Evolutionary conservation across 2,329 filamentous ascomycete species (phyloP).

Genomic region (Calonectria pauciramosa): DNA sequence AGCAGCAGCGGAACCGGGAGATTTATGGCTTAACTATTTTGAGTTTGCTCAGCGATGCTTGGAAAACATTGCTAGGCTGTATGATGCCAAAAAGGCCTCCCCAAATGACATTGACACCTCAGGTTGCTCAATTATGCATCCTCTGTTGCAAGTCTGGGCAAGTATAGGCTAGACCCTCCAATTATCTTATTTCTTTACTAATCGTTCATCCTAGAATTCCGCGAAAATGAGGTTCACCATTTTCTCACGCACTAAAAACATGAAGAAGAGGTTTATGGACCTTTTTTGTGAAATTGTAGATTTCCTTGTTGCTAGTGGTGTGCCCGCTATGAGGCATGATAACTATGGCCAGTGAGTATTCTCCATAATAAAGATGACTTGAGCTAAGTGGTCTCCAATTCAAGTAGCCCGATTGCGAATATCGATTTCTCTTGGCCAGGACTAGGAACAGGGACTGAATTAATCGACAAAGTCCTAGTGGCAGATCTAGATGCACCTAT

Average conservation of each 20-base stretch:
- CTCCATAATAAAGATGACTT: too few relatives aligned
- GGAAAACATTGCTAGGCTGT: background rate
- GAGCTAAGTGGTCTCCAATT: background rate
- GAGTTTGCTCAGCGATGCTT: background rate
- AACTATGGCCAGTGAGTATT: background rate
- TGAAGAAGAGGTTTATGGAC: too few relatives aligned
- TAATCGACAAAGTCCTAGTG: background rate
- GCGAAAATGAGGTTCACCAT: too few relatives aligned
- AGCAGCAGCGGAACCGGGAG: too few relatives aligned
- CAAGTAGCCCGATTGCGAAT: background rate
- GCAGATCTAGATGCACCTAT: background rate
- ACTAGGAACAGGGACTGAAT: too few relatives aligned
- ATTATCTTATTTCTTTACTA: too few relatives aligned
- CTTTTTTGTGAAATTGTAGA: background rate
- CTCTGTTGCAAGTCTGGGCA: background rate
- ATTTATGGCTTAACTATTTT: background rate
- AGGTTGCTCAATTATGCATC: background rate
- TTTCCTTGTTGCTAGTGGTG: background rate
- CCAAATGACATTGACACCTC: background rate
- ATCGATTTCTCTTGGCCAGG: too few relatives aligned
- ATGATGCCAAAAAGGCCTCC: background rate
- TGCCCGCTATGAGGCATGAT: background rate
- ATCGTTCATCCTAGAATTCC: too few relatives aligned
- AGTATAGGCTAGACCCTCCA: background rate
- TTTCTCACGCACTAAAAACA: too few relatives aligned